Evolutionary conservation across 179 eudicot species (phyloP), one percentile per base, ranked within the genome.

Genomic region (Gypsophila paniculata): DNA sequence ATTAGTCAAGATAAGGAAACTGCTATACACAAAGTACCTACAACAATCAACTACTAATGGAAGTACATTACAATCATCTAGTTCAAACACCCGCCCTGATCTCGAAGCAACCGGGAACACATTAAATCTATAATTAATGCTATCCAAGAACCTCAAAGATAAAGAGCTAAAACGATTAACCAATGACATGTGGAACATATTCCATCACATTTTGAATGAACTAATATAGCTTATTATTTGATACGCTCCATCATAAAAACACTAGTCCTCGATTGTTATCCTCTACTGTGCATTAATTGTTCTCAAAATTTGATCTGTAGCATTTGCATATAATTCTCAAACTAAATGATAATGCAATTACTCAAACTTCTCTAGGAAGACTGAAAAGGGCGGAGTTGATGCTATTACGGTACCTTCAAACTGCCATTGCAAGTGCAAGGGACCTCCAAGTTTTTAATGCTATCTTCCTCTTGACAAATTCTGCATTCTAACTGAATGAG

Each of bases 391-490:
- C 60, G 14, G 59, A 29, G 46, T 42, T 8, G 61, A 9, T 17
- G 12, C 9, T 2, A 11, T 44, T 68, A 68, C 25, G 3, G 46
- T 80, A 91, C 97, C 97, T 91, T 91, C 78, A 91, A 78, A 78
- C 97, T 91, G 48, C 96, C 97, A 72, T 84, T 87, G 75, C 97
- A 91, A 74, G 85, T 76, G 68, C 97, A 91, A 61, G 97, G 97
- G n/a, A 39, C 72, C 84, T 91, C 97, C 72, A 89, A 76, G 75
- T 91, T 91, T 69, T 86, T 85, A 39, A 80, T 49, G 22, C 76
- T 82, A 73, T 91, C 97, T 79, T 91, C 97, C 80, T 91, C 97
- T 68, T 91, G 97, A 80, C 97, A 91, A 76, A 91, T 91, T 46
- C 97, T 86, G 72, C 97, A 91, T 83, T 91, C 97, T 36, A 80